Evolutionary conservation across 306 rosid species (phyloP).

Genomic region (Bauhinia variegata): DNA sequence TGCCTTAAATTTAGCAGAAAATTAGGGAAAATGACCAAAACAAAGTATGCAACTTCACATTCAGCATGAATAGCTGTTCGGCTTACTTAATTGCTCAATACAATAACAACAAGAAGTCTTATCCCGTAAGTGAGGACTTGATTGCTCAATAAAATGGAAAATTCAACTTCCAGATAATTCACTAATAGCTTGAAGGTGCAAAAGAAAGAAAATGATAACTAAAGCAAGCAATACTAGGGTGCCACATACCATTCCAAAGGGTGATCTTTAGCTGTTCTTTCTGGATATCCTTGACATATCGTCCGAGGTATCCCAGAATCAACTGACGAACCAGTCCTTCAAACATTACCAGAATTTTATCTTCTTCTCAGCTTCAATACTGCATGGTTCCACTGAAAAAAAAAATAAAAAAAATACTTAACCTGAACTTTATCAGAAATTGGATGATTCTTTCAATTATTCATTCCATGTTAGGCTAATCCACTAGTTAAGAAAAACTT

Average conservation of each 20-base stretch:
- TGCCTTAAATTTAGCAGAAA: no score
- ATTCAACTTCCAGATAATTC: background rate
- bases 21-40: no score
- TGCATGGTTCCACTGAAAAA: slow-evolving; percentile 34
- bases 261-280: slow-evolving; percentile 85
- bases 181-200: background rate
- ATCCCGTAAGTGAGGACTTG: no score
- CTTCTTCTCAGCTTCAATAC: slow-evolving; percentile 32
- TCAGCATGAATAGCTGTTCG: background rate
- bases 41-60: background rate
- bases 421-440: no score
- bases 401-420: background rate
- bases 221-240: slow-evolving; percentile 5
- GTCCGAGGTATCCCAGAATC: slow-evolving; percentile 80
- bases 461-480: no score
- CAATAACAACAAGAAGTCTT: no score
- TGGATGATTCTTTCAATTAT: no score
- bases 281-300: slow-evolving; percentile 82
- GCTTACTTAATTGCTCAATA: background rate
- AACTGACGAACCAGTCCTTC: slow-evolving; percentile 81
- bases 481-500: no score
- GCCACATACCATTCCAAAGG: slow-evolving; percentile 65
- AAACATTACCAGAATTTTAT: slow-evolving; percentile 56
- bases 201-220: slow-evolving; percentile 2
- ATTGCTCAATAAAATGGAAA: background rate